Evolutionary conservation across 1,284 basidiomycete genomes (phyloP), one percentile per base, ranked within the genome.

Genomic region (Cryptococcus neoformans): DNA sequence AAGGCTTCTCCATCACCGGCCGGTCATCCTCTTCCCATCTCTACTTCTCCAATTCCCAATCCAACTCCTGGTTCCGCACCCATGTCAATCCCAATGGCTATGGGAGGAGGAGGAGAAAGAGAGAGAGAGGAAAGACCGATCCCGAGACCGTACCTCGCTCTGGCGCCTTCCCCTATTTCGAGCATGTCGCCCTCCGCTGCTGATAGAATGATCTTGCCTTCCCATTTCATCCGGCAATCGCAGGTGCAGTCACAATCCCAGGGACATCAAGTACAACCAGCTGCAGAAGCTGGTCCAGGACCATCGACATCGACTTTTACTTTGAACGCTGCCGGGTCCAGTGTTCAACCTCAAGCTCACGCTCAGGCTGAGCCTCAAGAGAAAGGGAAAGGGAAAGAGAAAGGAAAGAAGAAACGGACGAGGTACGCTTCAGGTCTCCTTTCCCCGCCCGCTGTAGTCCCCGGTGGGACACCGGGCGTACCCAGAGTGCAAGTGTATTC

Each of bases 101-200:
- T 28, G 28, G 28, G 28, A 28, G 28, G 4, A 28, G 4, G 28
- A 28, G 28, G 28, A 28, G 28, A 28, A 28, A 28, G 28, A 28
- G 16, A 12, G 2, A 12, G 14, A 28, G 46, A 47, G n/a, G 9
- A 40, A 10, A 58, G 62, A 9, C 64, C 67, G 1, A 59, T 74
- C 12, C 68, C 72, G 1, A 39, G 61, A 44, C 74, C 74, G 16
- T 76, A 72, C 59, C 67, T 76, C 16, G 74, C 70, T 41, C 49
- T 66, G 14, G 74, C 74, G 16, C 74, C 74, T 16, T 63, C 62
- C 5, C 66, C 72, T 1, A 49, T 72, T 1, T 66, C 63, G 16
- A 59, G 67, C 21, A 56, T 70, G 44, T 60, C 69, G 17, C 62
- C 62, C 14, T 63, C 66, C 4, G 57, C 63, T 2, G 59, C 63